These are phyloP conservation scores for Populus tomentosa DNA, from an alignment of 441 rosid species.

Conservation along the genomic window DNA sequence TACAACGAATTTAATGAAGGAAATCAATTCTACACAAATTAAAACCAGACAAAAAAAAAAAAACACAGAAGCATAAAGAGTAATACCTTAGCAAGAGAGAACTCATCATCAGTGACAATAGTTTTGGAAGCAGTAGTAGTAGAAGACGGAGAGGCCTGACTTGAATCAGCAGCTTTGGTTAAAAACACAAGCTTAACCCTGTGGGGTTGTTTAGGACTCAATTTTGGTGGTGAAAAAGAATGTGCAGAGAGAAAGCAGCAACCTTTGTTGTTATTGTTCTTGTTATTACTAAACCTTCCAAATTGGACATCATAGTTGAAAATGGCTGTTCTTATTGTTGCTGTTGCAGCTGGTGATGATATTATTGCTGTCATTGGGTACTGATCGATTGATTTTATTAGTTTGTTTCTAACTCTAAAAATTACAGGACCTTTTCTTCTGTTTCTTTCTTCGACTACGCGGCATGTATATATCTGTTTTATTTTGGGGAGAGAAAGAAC, in stretches of 20 bases:
- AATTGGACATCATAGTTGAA: constrained; percentile 13
- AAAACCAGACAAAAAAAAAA: background rate
- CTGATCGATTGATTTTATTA: background rate
- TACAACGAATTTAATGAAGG: background rate
- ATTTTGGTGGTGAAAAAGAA: constrained; percentile 15
- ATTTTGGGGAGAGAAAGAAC: background rate
- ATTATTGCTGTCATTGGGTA: constrained; percentile 35
- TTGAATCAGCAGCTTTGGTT: constrained; percentile 68
- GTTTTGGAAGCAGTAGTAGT: constrained; percentile 41
- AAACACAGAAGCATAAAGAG: background rate
- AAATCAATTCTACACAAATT: background rate
- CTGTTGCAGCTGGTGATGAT: constrained; percentile 12
- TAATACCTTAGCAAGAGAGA: constrained; percentile 76
- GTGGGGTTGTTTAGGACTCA: constrained; percentile 16
- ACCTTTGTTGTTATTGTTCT: background rate
- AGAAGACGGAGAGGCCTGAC: constrained; percentile 46
- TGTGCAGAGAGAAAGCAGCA: constrained; percentile 27
- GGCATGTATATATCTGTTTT: background rate
- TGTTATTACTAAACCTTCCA: constrained; percentile 14
- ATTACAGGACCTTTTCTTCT: background rate
- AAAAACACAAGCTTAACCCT: constrained; percentile 29
- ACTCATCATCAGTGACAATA: constrained; percentile 64
- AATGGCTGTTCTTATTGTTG: constrained; percentile 24
- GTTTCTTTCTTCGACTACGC: background rate
- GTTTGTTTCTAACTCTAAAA: background rate